Conservation (phyloP, 139 green algal genomes). For the Yamagishiella unicocca region DNA sequence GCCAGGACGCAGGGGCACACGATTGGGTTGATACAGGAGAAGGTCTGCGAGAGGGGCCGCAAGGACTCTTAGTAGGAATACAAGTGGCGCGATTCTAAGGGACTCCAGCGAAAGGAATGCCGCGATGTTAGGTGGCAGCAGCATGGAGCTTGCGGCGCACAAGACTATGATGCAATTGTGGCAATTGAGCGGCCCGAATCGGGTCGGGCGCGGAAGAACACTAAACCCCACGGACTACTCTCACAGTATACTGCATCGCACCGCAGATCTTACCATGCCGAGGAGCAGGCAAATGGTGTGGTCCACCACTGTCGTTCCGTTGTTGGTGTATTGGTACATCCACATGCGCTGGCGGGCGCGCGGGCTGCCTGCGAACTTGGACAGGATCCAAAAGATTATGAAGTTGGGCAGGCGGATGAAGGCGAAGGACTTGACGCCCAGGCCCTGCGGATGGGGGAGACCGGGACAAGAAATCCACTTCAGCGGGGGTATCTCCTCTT, state of each 20-base stretch:
- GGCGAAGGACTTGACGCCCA: conserved; percentile 28
- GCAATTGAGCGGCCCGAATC: too few species aligned
- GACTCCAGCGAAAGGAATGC: too few species aligned
- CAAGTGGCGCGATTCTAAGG: too few species aligned
- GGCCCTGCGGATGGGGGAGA: conserved; percentile 20
- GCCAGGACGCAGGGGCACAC: conserved; percentile 73
- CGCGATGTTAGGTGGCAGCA: too few species aligned
- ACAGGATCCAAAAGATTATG: conserved; percentile 48
- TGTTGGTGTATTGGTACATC: conserved; percentile 48
- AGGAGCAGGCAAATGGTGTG: conserved; percentile 72
- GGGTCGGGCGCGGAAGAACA: too few species aligned
- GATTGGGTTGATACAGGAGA: conserved; percentile 81
- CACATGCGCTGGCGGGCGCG: conserved; percentile 44
- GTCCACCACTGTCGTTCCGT: conserved; percentile 42
- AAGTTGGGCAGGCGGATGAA: conserved; percentile 51
- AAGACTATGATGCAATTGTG: too few species aligned
- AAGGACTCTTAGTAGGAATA: too few species aligned
- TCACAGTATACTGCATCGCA: neutral
- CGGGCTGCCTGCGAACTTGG: conserved; percentile 51
- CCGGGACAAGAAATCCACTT: too few species aligned
- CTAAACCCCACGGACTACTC: neutral
- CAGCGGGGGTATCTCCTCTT: too few species aligned
- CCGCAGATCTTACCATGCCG: conserved; percentile 27
- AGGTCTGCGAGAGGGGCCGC: too few species aligned
- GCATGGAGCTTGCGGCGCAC: too few species aligned